Evolutionary conservation across 306 rosid genomes (phyloP).

Genomic region (Fragaria iinumae): DNA sequence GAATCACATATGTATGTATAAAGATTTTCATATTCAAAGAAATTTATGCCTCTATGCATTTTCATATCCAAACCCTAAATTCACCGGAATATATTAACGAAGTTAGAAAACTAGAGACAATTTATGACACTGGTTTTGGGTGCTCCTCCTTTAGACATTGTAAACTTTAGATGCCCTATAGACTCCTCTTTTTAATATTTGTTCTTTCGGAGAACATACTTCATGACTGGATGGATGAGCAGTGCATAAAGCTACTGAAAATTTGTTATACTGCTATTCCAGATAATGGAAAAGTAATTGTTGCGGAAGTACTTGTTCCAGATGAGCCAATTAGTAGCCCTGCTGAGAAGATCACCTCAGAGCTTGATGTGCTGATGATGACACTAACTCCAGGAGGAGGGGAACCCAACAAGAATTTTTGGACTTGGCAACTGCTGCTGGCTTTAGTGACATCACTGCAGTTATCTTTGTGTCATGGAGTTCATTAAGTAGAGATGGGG

Average conservation of each 20-base stretch:
- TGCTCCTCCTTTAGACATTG: too few species aligned
- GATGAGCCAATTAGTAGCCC: background rate
- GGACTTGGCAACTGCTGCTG: constrained; percentile 26
- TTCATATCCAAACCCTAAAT: too few species aligned
- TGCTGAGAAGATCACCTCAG: background rate
- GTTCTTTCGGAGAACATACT: background rate
- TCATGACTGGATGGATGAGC: constrained; percentile 34
- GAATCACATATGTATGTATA: too few species aligned
- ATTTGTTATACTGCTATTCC: constrained; percentile 27
- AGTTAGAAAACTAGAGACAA: too few species aligned
- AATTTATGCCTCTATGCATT: too few species aligned
- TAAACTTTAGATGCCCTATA: too few species aligned
- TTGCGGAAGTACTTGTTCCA: constrained; percentile 25
- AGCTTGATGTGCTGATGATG: constrained; percentile 12
- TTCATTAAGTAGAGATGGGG: too few species aligned
- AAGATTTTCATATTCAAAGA: too few species aligned
- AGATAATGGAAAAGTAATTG: constrained; percentile 25
- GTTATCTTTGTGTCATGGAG: too few species aligned
- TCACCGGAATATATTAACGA: too few species aligned
- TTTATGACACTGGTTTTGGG: too few species aligned
- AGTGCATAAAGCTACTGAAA: constrained; percentile 31
- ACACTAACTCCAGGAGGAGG: constrained; percentile 7
- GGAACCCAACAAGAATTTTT: constrained; percentile 21
- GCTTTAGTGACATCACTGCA: constrained; percentile 20
- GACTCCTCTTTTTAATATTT: too few species aligned